Evolutionary conservation across 2,329 filamentous ascomycete genomes (phyloP).

Genomic region (Alternaria sp.): DNA sequence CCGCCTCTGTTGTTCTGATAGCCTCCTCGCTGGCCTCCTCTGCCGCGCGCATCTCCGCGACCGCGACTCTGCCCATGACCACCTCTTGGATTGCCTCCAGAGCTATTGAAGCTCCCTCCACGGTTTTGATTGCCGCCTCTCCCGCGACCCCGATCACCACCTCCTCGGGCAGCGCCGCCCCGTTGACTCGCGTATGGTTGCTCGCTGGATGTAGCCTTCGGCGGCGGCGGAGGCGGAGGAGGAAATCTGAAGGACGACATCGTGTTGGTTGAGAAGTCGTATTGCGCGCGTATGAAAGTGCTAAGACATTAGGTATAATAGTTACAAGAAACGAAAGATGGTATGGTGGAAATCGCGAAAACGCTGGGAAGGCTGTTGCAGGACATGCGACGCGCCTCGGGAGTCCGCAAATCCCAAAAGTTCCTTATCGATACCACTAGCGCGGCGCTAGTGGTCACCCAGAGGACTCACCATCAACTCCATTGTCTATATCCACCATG

Average conservation of each 20-base stretch:
- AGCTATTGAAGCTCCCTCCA: conserved; percentile 24
- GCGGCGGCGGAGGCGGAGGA: conserved; percentile 54
- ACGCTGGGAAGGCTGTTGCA: not conserved
- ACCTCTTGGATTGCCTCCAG: conserved; percentile 19
- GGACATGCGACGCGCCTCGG: conserved; percentile 20
- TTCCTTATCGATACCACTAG: conserved; percentile 30
- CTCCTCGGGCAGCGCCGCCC: conserved; percentile 24
- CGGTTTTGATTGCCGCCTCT: conserved; percentile 24
- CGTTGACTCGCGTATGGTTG: conserved; percentile 38
- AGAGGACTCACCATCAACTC: conserved; percentile 2
- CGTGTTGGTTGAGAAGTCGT: not conserved
- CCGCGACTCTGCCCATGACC: conserved; percentile 22
- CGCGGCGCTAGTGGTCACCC: conserved; percentile 12
- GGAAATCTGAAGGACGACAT: conserved; percentile 54
- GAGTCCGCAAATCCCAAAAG: conserved; percentile 16
- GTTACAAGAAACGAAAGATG: not conserved
- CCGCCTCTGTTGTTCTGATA: conserved; percentile 24
- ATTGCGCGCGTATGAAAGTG: not conserved
- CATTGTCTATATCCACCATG: conserved; percentile 9
- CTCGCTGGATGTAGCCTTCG: conserved; percentile 41
- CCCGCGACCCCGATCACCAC: conserved; percentile 41
- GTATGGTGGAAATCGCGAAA: not conserved
- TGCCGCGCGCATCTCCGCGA: conserved; percentile 21
- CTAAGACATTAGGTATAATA: not conserved
- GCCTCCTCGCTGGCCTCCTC: conserved; percentile 31